Evolutionary conservation across 2,329 filamentous ascomycete species (phyloP), one percentile per base, ranked within the genome.

Genomic region (Cladosporium austrohemisphaericum): DNA sequence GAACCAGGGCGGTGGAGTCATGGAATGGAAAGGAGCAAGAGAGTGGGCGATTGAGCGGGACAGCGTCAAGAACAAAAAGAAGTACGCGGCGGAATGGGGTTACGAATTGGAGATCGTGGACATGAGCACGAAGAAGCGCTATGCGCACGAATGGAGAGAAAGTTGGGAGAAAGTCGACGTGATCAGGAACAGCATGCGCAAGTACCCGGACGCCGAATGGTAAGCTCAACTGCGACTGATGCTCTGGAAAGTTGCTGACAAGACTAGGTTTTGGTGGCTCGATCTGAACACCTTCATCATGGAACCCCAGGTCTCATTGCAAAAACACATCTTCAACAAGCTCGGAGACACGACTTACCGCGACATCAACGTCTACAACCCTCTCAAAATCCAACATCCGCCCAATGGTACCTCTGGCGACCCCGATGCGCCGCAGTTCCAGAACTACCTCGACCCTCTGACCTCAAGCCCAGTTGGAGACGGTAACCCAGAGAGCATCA

Each of bases 151-250:
- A 71, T 98, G 93, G 93, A 82, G 93, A 63, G 93, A 98, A 71
- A 94, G 92, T 68, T 98, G 93, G 93, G 93, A 98, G 71, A 98
- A 97, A 76, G 91, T 96, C 53, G 93, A 98, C 67, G 89, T 89
- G 33, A 83, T 98, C 61, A 83, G 92, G 53, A 87, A 88, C 53
- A 84, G 86, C 36, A 84, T 98, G 78, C 81, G 84, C 65, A 96
- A 96, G 68, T 96, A 97, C 65, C 93, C 93, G 22, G 79, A 95
- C 56, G 93, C 92, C 26, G 92, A 98, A 75, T 98, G 93, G 93
- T 95, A 76, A 70, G 83, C 70, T 28, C n/a, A 5, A 31, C 23
- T 20, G 10, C 2, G 20, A n/a, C 9, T 31, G 19, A 16, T 11
- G 14, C 11, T 25, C 18, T 25, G n/a, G n/a, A 19, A 13, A 5